Evolutionary conservation across 2,329 filamentous ascomycete genomes (phyloP).

Genomic region (Pseudogymnoascus sp.): DNA sequence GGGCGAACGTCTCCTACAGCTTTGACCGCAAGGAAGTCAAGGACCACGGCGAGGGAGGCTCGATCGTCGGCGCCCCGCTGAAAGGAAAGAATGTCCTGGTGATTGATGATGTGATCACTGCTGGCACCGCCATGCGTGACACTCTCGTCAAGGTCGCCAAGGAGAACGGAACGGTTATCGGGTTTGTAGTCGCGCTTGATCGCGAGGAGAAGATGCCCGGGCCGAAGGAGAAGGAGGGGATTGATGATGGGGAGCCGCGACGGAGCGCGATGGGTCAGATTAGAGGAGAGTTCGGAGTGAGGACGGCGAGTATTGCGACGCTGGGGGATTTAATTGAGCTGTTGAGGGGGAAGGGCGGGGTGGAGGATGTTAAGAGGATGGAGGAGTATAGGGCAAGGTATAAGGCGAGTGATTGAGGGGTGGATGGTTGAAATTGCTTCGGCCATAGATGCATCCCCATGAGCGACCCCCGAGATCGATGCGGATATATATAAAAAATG

Average conservation of each 20-base stretch:
- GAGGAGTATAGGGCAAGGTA: constrained; percentile 61
- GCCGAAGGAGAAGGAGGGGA: constrained; percentile 23
- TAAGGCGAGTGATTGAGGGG: constrained; percentile 44
- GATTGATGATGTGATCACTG: constrained; percentile 62
- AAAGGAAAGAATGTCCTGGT: constrained; percentile 55
- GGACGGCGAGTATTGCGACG: constrained; percentile 72
- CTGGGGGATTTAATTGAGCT: constrained; percentile 71
- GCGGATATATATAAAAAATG: not conserved
- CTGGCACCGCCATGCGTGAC: constrained; percentile 56
- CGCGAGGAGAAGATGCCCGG: constrained; percentile 43
- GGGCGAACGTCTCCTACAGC: constrained; percentile 48
- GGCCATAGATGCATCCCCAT: not conserved
- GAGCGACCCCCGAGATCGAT: not conserved
- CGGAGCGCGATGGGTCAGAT: constrained; percentile 81
- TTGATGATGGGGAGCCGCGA: constrained; percentile 57
- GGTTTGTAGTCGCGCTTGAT: constrained; percentile 54
- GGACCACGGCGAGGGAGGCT: constrained; percentile 56
- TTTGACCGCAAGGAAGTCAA: constrained; percentile 62
- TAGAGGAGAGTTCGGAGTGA: constrained; percentile 68
- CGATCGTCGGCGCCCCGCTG: constrained; percentile 53
- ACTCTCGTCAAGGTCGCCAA: constrained; percentile 52
- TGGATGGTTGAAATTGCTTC: not conserved
- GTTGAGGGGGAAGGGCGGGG: constrained; percentile 51
- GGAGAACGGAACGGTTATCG: constrained; percentile 52
- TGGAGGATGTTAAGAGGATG: constrained; percentile 53